Evolutionary conservation across 2,329 filamentous ascomycete genomes (phyloP), one percentile per base, ranked within the genome.

Genomic region (Penicillium sp.): DNA sequence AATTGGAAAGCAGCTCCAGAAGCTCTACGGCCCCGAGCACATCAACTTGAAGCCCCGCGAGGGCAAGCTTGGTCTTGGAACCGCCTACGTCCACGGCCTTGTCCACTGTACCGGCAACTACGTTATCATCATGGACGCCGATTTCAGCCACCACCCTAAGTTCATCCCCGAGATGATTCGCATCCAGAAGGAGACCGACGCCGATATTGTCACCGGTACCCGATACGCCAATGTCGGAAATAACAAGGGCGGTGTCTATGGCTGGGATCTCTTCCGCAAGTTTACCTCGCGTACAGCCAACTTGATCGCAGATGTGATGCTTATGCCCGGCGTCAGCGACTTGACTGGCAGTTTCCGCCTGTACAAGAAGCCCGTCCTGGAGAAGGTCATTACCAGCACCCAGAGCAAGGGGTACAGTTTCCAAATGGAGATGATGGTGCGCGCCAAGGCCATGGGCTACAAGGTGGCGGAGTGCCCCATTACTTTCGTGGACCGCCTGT

Each of bases 361-460:
- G 72, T 99, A 99, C 76, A 97, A 95, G 85, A 91, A 88, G 77
- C 78, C 80, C 54, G 90, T 96, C 57, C 75, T 99, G 68, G 84
- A 95, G 73, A 92, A 90, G 80, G 90, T 95, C 53, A 96, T 99
- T 65, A 79, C 82, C 68, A 90, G 83, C 74, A 96, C 91, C 8
- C 88, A 96, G 81, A 94, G 90, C 71, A 96, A 97, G 78, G 94
- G 94, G 2, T 99, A 97, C 74, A 93, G 89, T 38, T 99, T 99
- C 81, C 94, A 99, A 84, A 99, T 99, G 94, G 93, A 96, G 81
- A 88, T 99, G 85, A 97, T 96, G 87, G 93, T 97, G 8, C 83
- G 92, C 57, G 94, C 94, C 31, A 96, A 96, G 84, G 89, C 88
- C 15, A 92, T 96, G 89, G 93, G 94, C 1, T 95, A 85, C 78